These are phyloP conservation scores for Rubus idaeus DNA, from an alignment of 306 rosid genomes.

Conservation along the genomic window DNA sequence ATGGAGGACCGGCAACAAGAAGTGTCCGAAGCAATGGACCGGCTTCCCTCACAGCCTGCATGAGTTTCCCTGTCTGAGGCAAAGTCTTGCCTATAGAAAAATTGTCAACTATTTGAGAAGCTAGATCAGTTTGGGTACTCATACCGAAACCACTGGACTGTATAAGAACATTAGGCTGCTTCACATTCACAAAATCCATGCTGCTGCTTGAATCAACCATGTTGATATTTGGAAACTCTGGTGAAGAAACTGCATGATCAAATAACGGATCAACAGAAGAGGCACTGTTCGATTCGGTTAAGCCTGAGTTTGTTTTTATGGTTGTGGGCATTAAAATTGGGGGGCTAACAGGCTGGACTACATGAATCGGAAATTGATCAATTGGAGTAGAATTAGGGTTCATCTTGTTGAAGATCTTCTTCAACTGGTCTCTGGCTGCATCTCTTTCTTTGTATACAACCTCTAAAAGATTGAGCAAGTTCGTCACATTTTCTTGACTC, in stretches of 20 bases:
- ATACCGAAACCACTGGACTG: constrained; percentile 4
- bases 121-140: constrained; percentile 36
- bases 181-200: constrained; percentile 30
- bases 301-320: constrained; percentile 47
- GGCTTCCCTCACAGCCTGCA: constrained; percentile 55
- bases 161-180: neutral
- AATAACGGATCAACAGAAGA: constrained; percentile 64
- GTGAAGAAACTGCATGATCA: constrained; percentile 55
- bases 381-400: constrained; percentile 17
- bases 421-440: constrained; percentile 54
- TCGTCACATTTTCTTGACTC: constrained; percentile 33
- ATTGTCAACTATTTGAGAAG: constrained; percentile 34
- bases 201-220: constrained; percentile 44
- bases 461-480: constrained; percentile 38
- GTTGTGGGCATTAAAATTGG: constrained; percentile 33
- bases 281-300: constrained; percentile 44
- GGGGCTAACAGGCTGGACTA: constrained; percentile 28
- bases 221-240: constrained; percentile 48
- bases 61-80: constrained; percentile 64
- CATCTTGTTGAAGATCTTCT: constrained; percentile 31
- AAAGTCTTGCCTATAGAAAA: constrained; percentile 38
- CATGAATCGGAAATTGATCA: constrained; percentile 16
- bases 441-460: constrained; percentile 53
- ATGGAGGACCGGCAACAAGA: constrained; percentile 50
- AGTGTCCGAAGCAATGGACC: constrained; percentile 67